Percentiles rank a stretch among this genome's conserved stretches.
phyloP scores from a whole-genome alignment of 306 rosid species.

The Dryas alaskensis region DNA sequence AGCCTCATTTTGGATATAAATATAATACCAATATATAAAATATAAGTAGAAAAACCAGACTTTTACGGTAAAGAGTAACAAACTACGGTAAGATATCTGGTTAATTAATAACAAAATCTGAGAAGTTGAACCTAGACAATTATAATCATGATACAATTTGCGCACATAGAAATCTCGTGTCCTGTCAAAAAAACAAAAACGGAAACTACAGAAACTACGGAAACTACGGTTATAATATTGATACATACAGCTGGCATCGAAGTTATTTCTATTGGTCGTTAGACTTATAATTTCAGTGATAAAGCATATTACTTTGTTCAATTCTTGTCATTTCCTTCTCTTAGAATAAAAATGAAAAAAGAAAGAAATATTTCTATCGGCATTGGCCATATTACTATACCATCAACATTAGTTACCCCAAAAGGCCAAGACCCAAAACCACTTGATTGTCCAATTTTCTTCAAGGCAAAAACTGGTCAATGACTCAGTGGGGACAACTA shows the following conservation, averaged over 20 bases:
- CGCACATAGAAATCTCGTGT: background rate
- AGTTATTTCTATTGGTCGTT: too few relatives aligned
- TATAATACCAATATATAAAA: too few relatives aligned
- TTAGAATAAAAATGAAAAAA: background rate
- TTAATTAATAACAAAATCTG: constrained; percentile 14
- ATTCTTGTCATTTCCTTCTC: background rate
- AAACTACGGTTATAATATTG: too few relatives aligned
- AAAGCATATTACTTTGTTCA: too few relatives aligned
- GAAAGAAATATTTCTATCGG: background rate
- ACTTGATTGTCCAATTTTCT: background rate
- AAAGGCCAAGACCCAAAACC: background rate
- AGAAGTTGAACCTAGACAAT: background rate
- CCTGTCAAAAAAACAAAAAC: too few relatives aligned
- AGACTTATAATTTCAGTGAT: too few relatives aligned
- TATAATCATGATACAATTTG: background rate
- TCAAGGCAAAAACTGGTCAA: background rate
- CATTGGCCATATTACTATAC: background rate
- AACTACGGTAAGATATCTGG: background rate
- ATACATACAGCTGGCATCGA: too few relatives aligned
- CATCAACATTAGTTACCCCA: too few relatives aligned
- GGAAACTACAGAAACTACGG: too few relatives aligned
- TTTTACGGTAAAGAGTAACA: too few relatives aligned
- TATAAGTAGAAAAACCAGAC: too few relatives aligned
- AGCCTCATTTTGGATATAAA: too few relatives aligned
- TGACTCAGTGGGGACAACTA: background rate